These are phyloP conservation scores for Rhinocladiella mackenziei DNA, from an alignment of 2,329 filamentous ascomycete species.

Conservation along the genomic window DNA sequence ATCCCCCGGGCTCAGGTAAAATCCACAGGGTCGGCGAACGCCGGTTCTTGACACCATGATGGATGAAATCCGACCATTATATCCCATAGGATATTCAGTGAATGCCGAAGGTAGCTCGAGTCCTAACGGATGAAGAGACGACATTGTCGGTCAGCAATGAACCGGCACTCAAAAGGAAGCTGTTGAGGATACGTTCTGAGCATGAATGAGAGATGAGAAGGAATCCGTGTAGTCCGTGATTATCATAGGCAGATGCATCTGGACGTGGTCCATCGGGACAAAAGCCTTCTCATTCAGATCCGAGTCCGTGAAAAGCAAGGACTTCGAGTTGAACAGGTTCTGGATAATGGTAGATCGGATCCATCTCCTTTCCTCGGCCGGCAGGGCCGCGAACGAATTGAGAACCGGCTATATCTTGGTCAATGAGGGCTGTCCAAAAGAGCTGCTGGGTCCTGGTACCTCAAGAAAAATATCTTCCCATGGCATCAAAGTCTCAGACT, in stretches of 20 bases:
- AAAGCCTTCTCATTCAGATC: conserved; percentile 56
- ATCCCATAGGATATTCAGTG: conserved; percentile 7
- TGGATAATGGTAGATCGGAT: conserved; percentile 3
- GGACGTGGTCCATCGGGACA: background rate
- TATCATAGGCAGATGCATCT: conserved; percentile 12
- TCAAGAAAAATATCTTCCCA: conserved; percentile 5
- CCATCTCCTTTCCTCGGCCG: background rate
- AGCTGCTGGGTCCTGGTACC: no score
- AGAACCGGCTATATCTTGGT: background rate
- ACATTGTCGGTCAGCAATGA: background rate
- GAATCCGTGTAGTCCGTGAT: conserved; percentile 13
- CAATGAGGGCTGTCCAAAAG: background rate
- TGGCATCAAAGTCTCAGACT: background rate
- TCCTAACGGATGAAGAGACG: conserved; percentile 6
- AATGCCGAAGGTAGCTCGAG: conserved; percentile 6
- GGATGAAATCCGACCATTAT: conserved; percentile 8
- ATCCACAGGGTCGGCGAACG: conserved; percentile 5
- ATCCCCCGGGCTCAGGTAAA: conserved; percentile 33
- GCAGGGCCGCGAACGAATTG: conserved; percentile 6
- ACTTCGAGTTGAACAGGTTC: background rate
- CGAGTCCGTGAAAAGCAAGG: conserved; percentile 31
- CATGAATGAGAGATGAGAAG: conserved; percentile 12
- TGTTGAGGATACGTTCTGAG: conserved; percentile 2
- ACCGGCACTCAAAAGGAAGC: background rate
- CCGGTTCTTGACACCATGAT: background rate